phyloP scores from a whole-genome alignment of 345 rosid genomes.

The Eucalyptus sideroxylon region DNA sequence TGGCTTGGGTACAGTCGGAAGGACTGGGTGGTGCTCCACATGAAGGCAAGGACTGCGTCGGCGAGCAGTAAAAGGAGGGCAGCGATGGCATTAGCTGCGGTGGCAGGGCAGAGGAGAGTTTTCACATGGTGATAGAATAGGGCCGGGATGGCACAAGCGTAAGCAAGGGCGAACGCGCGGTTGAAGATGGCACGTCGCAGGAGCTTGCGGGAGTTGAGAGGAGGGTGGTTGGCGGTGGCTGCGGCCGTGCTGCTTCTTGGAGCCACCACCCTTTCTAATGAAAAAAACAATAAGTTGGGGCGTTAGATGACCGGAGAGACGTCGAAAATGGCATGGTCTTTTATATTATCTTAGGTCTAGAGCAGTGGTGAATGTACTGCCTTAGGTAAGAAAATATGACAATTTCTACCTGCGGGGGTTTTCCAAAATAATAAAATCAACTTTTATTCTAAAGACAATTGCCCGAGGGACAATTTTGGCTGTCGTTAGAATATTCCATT shows the following conservation, averaged over 20 bases:
- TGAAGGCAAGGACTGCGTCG: constrained; percentile 57
- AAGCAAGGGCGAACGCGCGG: constrained; percentile 34
- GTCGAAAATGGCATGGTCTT: background rate
- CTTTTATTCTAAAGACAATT: too few species aligned
- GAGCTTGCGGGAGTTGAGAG: constrained; percentile 23
- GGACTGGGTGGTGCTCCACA: constrained; percentile 32
- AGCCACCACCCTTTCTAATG: background rate
- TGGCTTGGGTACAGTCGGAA: constrained; percentile 26
- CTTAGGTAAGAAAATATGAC: background rate
- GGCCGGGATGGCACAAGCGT: constrained; percentile 35
- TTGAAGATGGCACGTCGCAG: constrained; percentile 20
- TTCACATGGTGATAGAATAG: constrained; percentile 33
- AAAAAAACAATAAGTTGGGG: background rate
- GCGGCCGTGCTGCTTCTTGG: background rate
- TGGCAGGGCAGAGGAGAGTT: constrained; percentile 17
- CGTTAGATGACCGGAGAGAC: background rate
- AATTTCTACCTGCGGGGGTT: background rate
- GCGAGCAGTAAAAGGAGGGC: constrained; percentile 24
- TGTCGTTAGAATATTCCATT: too few species aligned
- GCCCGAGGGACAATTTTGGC: too few species aligned
- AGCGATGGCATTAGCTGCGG: background rate
- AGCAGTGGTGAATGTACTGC: background rate
- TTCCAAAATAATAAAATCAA: too few species aligned
- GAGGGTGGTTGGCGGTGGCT: background rate
- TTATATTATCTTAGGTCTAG: background rate